Base-by-base conservation (phyloP, 2,329 filamentous ascomycete genomes). In the Xylaria sp. region DNA sequence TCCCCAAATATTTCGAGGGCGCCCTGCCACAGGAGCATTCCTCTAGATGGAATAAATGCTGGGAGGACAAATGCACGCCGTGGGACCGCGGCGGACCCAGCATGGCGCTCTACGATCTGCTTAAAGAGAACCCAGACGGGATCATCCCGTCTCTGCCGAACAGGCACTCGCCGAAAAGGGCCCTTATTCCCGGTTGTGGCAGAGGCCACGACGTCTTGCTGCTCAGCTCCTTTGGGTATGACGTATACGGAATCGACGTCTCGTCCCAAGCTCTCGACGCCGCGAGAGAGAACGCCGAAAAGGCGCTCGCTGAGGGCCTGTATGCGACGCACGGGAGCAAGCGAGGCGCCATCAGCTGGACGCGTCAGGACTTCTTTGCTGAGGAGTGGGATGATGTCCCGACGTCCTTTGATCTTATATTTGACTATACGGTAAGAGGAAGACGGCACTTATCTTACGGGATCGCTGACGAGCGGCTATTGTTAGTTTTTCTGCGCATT, bases 101-200 rank as follows among this genome's bases (percentile, higher is more conserved):
- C 51, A 77, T 84, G 64, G 87, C 87, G 57, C 83, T 89, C n/a
- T 77, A 82, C 54, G 87, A 90, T 74, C 73, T 88, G 15, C 80
- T 89, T 37, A 71, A 78, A 57, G 80, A 84, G 69, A 81, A 83
- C 1, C 74, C 80, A 2, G n/a, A 56, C 13, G 83, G 85, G 66
- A 80, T 87, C 61, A 80, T 87, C 37, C 50, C 64, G 1, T 48
- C 64, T 2, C 46, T 68, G n/a, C 71, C 71, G 9, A 52, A 13
- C 25, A 46, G 25, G 25, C 32, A 28, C 6, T 39, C 46, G 7
- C 73, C 81, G 64, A 87, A 86, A 74, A 84, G 83, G 66, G 93
- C 91, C 1, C 83, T 97, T 9, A 91, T 97, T 0, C 92, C 94
- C 0, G 94, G 93, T 5, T 97, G 94, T 80, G 94, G 94, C 0